Base-by-base conservation (phyloP, 306 rosid genomes). In the Elaeagnus macrophylla region DNA sequence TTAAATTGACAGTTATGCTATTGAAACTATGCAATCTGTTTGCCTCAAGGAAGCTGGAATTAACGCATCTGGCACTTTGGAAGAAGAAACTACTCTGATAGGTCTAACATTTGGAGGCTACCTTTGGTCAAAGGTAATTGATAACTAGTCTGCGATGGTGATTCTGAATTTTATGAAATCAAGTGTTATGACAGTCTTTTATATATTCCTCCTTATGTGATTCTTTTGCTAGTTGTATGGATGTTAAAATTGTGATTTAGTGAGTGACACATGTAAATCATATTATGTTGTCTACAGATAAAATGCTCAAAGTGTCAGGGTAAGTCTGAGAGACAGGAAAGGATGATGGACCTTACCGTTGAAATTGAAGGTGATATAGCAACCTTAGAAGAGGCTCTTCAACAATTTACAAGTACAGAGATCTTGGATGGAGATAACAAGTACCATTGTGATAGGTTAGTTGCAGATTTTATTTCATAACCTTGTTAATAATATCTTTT, bases 291-390 rank as follows among this genome's bases (percentile, higher is more conserved):
- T 73, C 58, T 51, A 58, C 87, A 91, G 99, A 91, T 91, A 68
- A 82, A 87, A 70, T 91, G 99, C 75, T 71, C 81, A 64, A 91
- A 75, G 77, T 91, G 99, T 79, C 79, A 79, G 47, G 87, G 87
- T 56, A 91, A 83, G 81, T 91, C 99, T 42, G 96, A 87, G 83
- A 79, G 85, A 66, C 96, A 80, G 42, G 99, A 91, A 77, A 81
- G 87, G 67, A 91, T 91, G 83, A 87, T 90, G 97, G 97, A 90
- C 78, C 79, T 90, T 36, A 81, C 95, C 11, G 95, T 90, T 66
- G 97, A 82, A 83, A 90, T 90, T 61, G 94, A 80, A 77, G 97
- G 97, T 61, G 94, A 90, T 63, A 83, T 90, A 72, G 64, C 83
- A 71, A 84, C 81, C 69, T 68, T 91, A 62, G 79, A 64, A 53